Conservation (phyloP, 2,329 filamentous ascomycete genomes). For the Volutella citrinella region DNA sequence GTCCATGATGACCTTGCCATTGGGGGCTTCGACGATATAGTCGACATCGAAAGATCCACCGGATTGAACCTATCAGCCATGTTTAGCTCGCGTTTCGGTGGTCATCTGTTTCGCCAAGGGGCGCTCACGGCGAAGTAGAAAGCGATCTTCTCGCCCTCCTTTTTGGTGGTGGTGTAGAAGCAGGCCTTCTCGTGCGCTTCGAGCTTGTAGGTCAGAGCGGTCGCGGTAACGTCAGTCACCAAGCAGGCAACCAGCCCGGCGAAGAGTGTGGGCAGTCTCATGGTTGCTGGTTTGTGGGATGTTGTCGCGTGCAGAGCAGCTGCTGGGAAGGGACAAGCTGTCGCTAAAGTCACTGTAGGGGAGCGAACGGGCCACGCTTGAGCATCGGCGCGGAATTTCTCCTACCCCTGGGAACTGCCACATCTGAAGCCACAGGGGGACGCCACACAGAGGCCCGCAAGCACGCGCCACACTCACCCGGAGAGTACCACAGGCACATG, state of each 20-base stretch:
- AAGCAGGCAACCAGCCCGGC: slow-evolving; percentile 70
- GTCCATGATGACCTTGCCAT: slow-evolving; percentile 75
- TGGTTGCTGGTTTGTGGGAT: slow-evolving; percentile 35
- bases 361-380: slow-evolving; percentile 26
- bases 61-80: slow-evolving; percentile 77
- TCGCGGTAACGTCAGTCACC: slow-evolving; percentile 72
- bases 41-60: slow-evolving; percentile 97
- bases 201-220: slow-evolving; percentile 91
- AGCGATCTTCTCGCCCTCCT: slow-evolving; percentile 81
- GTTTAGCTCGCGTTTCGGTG: slow-evolving; percentile 10
- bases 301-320: slow-evolving; percentile 26
- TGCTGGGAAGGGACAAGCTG: slow-evolving; percentile 27
- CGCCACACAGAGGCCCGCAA: too few relatives aligned
- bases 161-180: slow-evolving; percentile 81
- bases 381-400: slow-evolving; percentile 27
- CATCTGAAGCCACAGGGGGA: too few relatives aligned
- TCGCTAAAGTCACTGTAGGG: slow-evolving; percentile 21
- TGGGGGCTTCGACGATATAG: slow-evolving; percentile 81
- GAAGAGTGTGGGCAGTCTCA: slow-evolving; percentile 63
- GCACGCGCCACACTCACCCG: too few relatives aligned
- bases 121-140: slow-evolving; percentile 93
- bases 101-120: slow-evolving; percentile 1
- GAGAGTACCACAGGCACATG: too few relatives aligned
- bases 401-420: too few relatives aligned
- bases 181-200: slow-evolving; percentile 90